These are phyloP conservation scores for Pleurotus tuoliensis DNA, from an alignment of 768 basidiomycete species.

Conservation along the genomic window DNA sequence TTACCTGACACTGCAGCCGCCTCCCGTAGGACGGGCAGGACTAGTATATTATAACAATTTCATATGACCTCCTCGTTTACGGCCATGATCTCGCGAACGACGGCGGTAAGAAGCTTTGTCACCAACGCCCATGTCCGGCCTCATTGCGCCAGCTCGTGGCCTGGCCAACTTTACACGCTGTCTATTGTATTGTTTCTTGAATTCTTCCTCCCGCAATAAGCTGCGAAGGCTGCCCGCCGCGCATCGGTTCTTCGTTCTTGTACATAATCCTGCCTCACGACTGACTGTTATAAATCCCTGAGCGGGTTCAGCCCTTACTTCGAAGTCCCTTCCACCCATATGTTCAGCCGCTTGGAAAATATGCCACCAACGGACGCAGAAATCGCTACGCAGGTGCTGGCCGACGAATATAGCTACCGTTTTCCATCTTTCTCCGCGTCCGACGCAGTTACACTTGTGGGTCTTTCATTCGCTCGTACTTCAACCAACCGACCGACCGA, in stretches of 20 bases:
- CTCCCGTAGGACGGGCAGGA: no score
- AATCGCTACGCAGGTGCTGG: slow-evolving; percentile 64
- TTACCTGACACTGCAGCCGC: no score
- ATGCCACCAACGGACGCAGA: slow-evolving; percentile 70
- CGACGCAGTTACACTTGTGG: slow-evolving; percentile 75
- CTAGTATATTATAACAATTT: not conserved
- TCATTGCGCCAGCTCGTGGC: slow-evolving; percentile 3
- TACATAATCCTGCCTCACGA: slow-evolving; percentile 2
- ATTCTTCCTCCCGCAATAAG: not conserved
- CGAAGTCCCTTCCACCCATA: slow-evolving; percentile 18
- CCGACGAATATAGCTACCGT: slow-evolving; percentile 66
- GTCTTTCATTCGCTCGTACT: slow-evolving; percentile 6
- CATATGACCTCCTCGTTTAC: not conserved
- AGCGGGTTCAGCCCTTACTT: slow-evolving; percentile 1
- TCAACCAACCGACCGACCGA: not conserved
- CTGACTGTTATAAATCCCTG: not conserved
- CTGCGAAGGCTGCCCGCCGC: not conserved
- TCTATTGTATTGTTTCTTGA: slow-evolving; percentile 5
- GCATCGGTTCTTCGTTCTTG: not conserved
- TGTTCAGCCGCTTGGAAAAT: slow-evolving; percentile 63
- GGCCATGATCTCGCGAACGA: not conserved
- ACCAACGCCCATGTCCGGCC: not conserved
- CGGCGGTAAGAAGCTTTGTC: not conserved
- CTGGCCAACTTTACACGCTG: not conserved
- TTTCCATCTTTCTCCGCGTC: slow-evolving; percentile 72